These are phyloP conservation scores for Homolaphlyctis polyrhiza DNA, from an alignment of 371 early-diverging fungal genomes.

Conservation along the genomic window DNA sequence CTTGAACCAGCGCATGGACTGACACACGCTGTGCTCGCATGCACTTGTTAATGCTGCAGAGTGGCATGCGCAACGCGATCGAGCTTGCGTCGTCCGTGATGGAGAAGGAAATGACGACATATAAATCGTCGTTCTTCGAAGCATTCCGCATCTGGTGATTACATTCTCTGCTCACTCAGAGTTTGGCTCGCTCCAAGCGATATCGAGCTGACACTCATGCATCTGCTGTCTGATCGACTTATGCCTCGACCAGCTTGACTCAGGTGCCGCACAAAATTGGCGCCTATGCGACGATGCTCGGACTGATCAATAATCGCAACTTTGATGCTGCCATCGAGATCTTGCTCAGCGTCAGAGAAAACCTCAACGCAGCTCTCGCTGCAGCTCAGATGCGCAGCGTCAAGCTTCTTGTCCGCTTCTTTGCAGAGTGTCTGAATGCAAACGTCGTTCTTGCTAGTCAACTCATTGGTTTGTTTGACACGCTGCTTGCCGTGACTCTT, in stretches of 20 bases:
- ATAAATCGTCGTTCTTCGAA: conserved; percentile 4
- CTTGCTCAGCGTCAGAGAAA: conserved; percentile 46
- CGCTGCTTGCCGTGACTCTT: conserved; percentile 52
- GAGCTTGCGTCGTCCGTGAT: not conserved
- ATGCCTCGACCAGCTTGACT: conserved; percentile 58
- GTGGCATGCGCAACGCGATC: not conserved
- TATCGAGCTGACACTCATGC: conserved; percentile 35
- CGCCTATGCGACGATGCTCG: conserved; percentile 71
- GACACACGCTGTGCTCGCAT: not conserved
- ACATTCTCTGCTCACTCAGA: conserved; percentile 31
- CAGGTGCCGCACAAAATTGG: conserved; percentile 78
- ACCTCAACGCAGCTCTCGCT: conserved; percentile 45
- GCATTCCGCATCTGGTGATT: not conserved
- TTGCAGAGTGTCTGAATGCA: conserved; percentile 74
- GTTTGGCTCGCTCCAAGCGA: not conserved
- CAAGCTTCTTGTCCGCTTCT: conserved; percentile 73
- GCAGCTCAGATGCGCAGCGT: conserved; percentile 58
- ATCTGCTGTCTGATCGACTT: conserved; percentile 54
- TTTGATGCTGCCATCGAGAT: conserved; percentile 49
- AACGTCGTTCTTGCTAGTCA: conserved; percentile 66
- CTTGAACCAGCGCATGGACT: not conserved
- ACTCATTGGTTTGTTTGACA: conserved; percentile 56
- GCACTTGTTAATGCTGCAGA: not conserved
- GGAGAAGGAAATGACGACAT: not conserved
- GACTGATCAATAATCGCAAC: conserved; percentile 63